Evolutionary conservation across 2,329 filamentous ascomycete genomes (phyloP), one percentile per base, ranked within the genome.

Genomic region (Ramularia collo-cygni): DNA sequence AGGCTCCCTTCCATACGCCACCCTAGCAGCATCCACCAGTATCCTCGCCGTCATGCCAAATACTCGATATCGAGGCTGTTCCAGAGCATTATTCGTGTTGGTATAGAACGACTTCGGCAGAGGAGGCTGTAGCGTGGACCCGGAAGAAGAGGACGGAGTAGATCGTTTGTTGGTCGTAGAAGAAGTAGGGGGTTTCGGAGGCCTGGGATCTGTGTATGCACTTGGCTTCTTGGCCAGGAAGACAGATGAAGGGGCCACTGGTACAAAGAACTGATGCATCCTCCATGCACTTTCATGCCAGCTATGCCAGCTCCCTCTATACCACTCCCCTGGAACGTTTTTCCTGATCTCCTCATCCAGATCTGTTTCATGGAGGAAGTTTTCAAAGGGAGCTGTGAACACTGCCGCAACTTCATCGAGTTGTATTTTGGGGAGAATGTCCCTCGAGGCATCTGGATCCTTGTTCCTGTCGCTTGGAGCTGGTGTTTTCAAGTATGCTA

Each of bases 21-120:
- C 74, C 47, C 85, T 72, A 24, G 90, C 89, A 4, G 84, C 83
- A 64, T 96, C 90, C 4, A 95, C 85, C 39, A 95, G 62, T 39
- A 96, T 90, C 37, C 87, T 72, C 2, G 87, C 90, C 38, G 90
- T 96, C 86, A 96, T 90, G 12, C 90, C 90, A 76, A 89, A 95
- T 4, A 96, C 88, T 52, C 84, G 80, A 64, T 92, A 95, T 27
- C 60, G 46, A 4, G 58, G 52, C 42, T 60, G 53, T 16, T 52
- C 40, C 17, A 59, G 38, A 12, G 57, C 48, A 40, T 60, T 54
- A 6, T 46, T 49, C 2, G 51, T 44, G 8, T 46, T 53, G 1
- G 41, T 42, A 35, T 59, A 58, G 40, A 59, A 58, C 2, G 47
- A 45, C n/a, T 40, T 40, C 2, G 55, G 54, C 1, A 60, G 44